Conservation (phyloP, 345 rosid species). For the Acer negundo region DNA sequence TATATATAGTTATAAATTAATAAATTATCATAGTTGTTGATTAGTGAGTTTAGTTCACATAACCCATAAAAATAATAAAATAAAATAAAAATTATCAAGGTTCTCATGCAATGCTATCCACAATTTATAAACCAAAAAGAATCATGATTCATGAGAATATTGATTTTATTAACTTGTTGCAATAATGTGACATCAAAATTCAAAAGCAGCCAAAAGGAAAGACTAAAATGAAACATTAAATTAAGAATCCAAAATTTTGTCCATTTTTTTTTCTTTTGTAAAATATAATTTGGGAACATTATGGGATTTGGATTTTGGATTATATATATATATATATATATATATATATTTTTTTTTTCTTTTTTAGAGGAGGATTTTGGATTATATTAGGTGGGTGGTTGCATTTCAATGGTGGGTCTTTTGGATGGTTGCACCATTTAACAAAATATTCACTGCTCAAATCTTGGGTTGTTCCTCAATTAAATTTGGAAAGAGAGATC, state of each 20-base stretch:
- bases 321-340: background rate
- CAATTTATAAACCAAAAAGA: background rate
- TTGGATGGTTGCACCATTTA: no score
- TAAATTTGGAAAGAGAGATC: background rate
- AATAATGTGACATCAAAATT: conserved; percentile 1
- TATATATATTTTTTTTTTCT: background rate
- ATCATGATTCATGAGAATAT: background rate
- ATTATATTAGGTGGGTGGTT: conserved; percentile 16
- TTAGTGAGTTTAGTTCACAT: no score
- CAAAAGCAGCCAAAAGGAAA: conserved; percentile 3
- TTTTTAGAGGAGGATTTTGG: background rate
- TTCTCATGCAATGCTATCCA: no score
- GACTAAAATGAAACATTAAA: background rate
- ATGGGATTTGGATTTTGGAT: conserved; percentile 17
- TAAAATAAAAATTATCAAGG: no score
- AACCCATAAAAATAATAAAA: no score
- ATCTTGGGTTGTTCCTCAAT: background rate
- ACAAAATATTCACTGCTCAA: background rate
- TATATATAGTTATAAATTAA: no score
- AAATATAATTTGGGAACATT: background rate
- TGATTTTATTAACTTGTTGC: background rate
- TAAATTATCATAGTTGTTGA: no score
- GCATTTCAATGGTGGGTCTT: conserved; percentile 18
- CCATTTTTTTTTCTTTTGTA: background rate
- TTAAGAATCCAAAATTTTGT: background rate